Conservation (phyloP, 208 protist species). For the Naegleria lovaniensis region DNA sequence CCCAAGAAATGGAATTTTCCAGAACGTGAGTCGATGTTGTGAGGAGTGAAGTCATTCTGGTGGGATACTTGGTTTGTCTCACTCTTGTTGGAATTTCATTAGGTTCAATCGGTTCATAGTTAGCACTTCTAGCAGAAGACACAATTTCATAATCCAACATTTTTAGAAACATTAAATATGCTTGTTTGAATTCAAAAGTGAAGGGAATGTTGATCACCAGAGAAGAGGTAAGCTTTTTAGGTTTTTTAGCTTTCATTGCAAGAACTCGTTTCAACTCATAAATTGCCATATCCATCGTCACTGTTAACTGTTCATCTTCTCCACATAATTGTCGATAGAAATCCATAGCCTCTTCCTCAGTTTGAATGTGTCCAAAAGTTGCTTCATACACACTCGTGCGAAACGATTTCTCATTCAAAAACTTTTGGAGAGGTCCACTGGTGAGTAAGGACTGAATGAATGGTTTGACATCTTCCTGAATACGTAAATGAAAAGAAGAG, state of each 20-base stretch:
- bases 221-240: background rate
- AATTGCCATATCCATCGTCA: background rate
- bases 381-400: background rate
- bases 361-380: background rate
- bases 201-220: too few relatives aligned
- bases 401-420: background rate
- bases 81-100: background rate
- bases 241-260: background rate
- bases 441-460: background rate
- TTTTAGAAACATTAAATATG: background rate
- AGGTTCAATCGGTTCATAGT: background rate
- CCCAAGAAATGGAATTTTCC: background rate
- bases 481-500: background rate
- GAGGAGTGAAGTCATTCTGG: too few relatives aligned
- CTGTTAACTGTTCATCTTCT: background rate
- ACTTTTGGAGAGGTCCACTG: background rate
- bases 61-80: background rate
- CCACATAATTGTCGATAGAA: background rate
- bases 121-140: background rate
- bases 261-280: background rate
- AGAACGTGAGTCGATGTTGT: too few relatives aligned
- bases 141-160: background rate
- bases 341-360: background rate
- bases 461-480: conserved; percentile 18
- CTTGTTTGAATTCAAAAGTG: background rate